Conservation (phyloP, 2,329 filamentous ascomycete genomes). For the Fusarium metavorans region DNA sequence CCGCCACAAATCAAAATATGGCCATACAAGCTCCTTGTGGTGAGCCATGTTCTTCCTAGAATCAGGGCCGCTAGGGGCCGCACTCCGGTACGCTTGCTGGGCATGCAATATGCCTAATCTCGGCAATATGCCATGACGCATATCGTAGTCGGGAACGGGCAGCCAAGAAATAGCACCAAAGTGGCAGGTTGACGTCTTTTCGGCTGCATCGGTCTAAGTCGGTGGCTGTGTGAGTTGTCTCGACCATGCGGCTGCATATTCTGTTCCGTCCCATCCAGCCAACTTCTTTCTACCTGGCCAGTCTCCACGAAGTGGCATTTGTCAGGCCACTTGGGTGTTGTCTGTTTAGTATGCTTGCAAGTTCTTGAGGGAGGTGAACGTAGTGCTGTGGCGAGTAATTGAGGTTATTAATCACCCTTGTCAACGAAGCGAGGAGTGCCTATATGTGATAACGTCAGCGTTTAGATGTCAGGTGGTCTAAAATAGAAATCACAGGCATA, state of each 20-base stretch:
- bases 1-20: background rate
- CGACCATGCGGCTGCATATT: background rate
- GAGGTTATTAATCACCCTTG: background rate
- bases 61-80: conserved; percentile 1
- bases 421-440: background rate
- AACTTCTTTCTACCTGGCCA: background rate
- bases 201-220: background rate
- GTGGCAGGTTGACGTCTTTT: background rate
- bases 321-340: background rate
- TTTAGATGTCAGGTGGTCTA: background rate
- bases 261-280: background rate
- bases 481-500: background rate
- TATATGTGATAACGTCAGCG: background rate
- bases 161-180: background rate
- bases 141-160: background rate
- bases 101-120: conserved; percentile 30
- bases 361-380: background rate
- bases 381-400: background rate
- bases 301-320: background rate
- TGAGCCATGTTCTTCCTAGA: background rate
- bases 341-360: background rate
- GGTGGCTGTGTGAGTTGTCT: background rate
- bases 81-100: background rate
- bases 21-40: background rate
- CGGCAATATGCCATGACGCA: background rate